phyloP scores from a whole-genome alignment of 2,329 filamentous ascomycete genomes.

The Sodiomyces alkalinus region DNA sequence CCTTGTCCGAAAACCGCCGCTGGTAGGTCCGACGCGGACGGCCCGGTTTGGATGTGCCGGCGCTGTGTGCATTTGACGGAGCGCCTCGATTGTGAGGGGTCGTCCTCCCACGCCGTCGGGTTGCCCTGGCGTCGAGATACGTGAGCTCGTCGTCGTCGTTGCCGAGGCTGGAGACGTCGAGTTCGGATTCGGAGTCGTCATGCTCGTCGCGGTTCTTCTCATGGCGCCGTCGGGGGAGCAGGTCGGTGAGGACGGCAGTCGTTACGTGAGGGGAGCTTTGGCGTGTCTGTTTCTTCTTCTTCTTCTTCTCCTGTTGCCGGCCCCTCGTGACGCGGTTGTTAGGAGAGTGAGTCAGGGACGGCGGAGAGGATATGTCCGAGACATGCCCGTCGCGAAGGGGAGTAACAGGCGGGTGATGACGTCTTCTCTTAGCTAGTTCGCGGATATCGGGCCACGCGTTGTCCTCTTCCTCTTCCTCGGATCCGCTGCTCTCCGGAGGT shows the following conservation, averaged over 20 bases:
- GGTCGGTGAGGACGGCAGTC: constrained; percentile 36
- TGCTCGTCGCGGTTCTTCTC: constrained; percentile 18
- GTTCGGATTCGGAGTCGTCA: constrained; percentile 29
- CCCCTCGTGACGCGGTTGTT: constrained; percentile 26
- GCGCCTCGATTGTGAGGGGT: constrained; percentile 13
- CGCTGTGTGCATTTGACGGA: constrained; percentile 5
- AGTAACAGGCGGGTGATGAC: constrained; percentile 20
- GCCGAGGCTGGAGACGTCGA: constrained; percentile 30
- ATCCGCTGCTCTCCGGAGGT: constrained; percentile 39
- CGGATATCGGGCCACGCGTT: constrained; percentile 37
- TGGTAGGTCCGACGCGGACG: constrained; percentile 30
- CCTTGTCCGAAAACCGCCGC: constrained; percentile 38
- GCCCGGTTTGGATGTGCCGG: constrained; percentile 9
- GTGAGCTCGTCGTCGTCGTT: constrained; percentile 43
- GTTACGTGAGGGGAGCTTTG: constrained; percentile 28
- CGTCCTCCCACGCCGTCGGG: constrained; percentile 18
- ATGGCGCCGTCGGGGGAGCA: constrained; percentile 37
- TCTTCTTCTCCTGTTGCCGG: constrained; percentile 11
- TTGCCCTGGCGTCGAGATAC: constrained; percentile 21
- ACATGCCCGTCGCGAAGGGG: constrained; percentile 22
- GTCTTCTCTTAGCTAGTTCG: constrained; percentile 27
- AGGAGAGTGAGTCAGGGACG: constrained; percentile 51
- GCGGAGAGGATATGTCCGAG: constrained; percentile 47
- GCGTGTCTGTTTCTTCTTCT: constrained; percentile 8
- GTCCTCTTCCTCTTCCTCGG: constrained; percentile 24